Evolutionary conservation across 495 filamentous ascomycete genomes (phyloP).

Genomic region (Chlorociboria aeruginascens): DNA sequence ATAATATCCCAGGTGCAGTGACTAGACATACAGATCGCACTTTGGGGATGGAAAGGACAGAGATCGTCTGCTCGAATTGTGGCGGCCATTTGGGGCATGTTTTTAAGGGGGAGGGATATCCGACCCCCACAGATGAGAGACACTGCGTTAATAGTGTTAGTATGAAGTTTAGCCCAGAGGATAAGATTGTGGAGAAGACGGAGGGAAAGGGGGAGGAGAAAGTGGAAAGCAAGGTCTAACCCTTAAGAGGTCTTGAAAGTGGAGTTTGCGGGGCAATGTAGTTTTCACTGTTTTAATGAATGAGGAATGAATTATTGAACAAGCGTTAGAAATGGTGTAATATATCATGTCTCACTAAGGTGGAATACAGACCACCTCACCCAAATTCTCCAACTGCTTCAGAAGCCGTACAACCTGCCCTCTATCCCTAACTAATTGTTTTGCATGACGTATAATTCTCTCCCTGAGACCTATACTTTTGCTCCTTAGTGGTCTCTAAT

Average conservation of each 20-base stretch:
- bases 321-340: no score
- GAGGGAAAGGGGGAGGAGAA: slow-evolving; percentile 37
- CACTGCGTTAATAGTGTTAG: slow-evolving; percentile 96
- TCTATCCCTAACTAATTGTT: no score
- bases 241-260: background rate
- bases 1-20: slow-evolving; percentile 83
- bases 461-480: no score
- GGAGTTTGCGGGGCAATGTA: no score
- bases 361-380: no score
- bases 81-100: slow-evolving; percentile 95
- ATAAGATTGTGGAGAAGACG: slow-evolving; percentile 28
- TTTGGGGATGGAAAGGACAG: slow-evolving; percentile 75
- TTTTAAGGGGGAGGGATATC: slow-evolving; percentile 89
- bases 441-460: no score
- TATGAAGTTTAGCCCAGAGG: slow-evolving; percentile 62
- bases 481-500: no score
- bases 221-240: slow-evolving; percentile 5
- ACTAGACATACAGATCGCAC: slow-evolving; percentile 61
- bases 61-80: slow-evolving; percentile 89
- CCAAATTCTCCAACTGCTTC: no score
- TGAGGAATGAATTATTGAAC: no score
- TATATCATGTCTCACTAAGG: no score
- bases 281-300: no score
- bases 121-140: slow-evolving; percentile 85
- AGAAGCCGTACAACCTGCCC: no score